Evolutionary conservation across 306 rosid species (phyloP), one percentile per base, ranked within the genome.

Genomic region (Prunus mongolica): DNA sequence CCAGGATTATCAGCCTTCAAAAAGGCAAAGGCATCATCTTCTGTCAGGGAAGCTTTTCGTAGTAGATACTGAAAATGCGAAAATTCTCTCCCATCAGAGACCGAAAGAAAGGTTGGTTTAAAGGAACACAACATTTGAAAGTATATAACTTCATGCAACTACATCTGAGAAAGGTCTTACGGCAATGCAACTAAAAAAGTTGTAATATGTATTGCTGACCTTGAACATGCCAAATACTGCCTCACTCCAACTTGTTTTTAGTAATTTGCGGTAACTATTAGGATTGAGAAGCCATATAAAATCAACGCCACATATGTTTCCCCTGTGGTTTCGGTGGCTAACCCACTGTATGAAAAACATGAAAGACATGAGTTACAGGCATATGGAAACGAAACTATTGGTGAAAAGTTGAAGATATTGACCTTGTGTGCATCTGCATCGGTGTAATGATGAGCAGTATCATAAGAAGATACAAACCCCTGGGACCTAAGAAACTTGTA

Each of bases 371-470:
- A 65, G 68, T 44, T 52, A 34, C 46, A 6, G 57, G 55, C 44
- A 51, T 1, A 56, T 71, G 38, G 24, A 65, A 22, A 27, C 51
- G 25, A 45, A 66, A 61, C 25, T 55, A 58, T 14, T 4, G 22
- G 54, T 44, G 30, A 30, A 50, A 28, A 46, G 76, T 60, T 75
- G 67, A 69, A 71, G 71, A 69, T 72, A 76, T 47, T 65, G 62
- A 94, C 99, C 97, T 92, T 95, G 69, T 91, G 89, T 18, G 96
- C 91, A 65, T 95, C 99, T 76, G 96, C 90, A 84, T 95, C 99
- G 12, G 96, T 70, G 56, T 95, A 95, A 7, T 84, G 97, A 86
- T 95, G 97, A 67, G 97, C 99, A 0, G 93, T 92, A 82, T 95
- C 99, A 75, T 95, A 95, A 11, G 99, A 90, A 16, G 99, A 95